These are phyloP conservation scores for Eutypa lata DNA, from an alignment of 2,329 filamentous ascomycete genomes.

Conservation along the genomic window DNA sequence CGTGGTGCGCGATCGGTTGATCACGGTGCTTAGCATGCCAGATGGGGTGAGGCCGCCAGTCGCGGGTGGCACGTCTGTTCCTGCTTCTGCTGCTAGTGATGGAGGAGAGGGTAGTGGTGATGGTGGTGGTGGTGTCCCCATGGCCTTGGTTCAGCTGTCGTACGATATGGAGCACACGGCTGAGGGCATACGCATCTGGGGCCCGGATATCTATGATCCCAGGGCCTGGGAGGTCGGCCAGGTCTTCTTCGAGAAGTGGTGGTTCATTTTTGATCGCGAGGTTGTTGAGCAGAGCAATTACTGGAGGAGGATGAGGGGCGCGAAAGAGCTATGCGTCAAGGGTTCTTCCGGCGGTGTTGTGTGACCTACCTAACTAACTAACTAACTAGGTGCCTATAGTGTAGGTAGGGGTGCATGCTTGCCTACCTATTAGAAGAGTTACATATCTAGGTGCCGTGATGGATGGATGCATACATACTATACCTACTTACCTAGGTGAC, in stretches of 20 bases:
- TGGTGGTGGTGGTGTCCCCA: no score
- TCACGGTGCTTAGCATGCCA: slow-evolving; percentile 49
- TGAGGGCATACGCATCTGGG: slow-evolving; percentile 50
- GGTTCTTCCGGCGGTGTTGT: not conserved
- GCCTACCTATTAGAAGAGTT: no score
- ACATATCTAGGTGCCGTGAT: no score
- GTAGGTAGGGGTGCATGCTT: no score
- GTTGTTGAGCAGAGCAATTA: slow-evolving; percentile 54
- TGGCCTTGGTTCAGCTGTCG: slow-evolving; percentile 46
- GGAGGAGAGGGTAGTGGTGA: no score
- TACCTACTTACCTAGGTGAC: no score
- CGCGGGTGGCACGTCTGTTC: slow-evolving; percentile 42
- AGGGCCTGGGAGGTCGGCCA: slow-evolving; percentile 57
- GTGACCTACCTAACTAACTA: no score
- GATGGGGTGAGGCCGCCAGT: slow-evolving; percentile 43
- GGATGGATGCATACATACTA: no score
- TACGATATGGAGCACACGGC: slow-evolving; percentile 55
- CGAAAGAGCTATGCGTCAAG: slow-evolving; percentile 24
- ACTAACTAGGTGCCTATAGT: no score
- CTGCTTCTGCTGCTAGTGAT: no score
- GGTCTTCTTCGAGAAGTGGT: slow-evolving; percentile 57
- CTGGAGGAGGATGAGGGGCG: slow-evolving; percentile 45
- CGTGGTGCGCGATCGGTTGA: slow-evolving; percentile 47
- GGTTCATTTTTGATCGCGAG: slow-evolving; percentile 54
- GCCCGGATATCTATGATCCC: slow-evolving; percentile 45